Conservation (phyloP, 1,284 basidiomycete genomes). For the Caloboletus firmus region DNA sequence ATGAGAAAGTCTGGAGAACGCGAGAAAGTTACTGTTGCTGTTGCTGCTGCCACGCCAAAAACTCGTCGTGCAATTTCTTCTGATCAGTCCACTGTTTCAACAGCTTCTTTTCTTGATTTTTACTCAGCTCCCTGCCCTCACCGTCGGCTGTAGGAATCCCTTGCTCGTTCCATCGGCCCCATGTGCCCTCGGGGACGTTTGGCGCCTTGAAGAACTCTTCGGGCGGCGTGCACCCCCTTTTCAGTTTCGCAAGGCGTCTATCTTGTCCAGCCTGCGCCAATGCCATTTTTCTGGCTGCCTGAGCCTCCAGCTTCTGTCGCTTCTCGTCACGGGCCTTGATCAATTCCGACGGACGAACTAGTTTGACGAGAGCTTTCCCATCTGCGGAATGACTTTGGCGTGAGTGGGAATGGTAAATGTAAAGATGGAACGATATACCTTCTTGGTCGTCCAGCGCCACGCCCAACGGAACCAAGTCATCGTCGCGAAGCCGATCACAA, state of each 20-base stretch:
- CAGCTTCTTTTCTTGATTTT: slow-evolving; percentile 79
- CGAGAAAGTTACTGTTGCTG: neutral
- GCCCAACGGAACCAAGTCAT: slow-evolving; percentile 88
- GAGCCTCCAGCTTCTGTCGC: slow-evolving; percentile 72
- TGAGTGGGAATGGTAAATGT: neutral
- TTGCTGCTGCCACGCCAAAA: slow-evolving; percentile 59
- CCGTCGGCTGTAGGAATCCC: slow-evolving; percentile 86
- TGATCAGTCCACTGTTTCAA: slow-evolving; percentile 80
- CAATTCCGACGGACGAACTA: slow-evolving; percentile 83
- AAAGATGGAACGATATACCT: slow-evolving; percentile 46
- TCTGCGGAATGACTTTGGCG: slow-evolving; percentile 45
- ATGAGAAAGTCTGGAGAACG: neutral
- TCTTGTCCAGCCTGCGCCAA: slow-evolving; percentile 69
- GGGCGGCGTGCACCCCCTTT: slow-evolving; percentile 80
- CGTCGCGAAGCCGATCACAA: slow-evolving; percentile 88
- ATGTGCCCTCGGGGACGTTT: slow-evolving; percentile 66
- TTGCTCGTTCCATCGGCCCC: slow-evolving; percentile 78
- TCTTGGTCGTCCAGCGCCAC: slow-evolving; percentile 97
- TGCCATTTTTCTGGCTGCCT: slow-evolving; percentile 80
- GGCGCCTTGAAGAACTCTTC: slow-evolving; percentile 84
- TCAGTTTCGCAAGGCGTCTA: slow-evolving; percentile 81
- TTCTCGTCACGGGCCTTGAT: slow-evolving; percentile 89
- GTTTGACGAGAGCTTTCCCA: slow-evolving; percentile 93
- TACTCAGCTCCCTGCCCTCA: slow-evolving; percentile 84
- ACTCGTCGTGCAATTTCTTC: slow-evolving; percentile 78